Percentiles rank a stretch among this genome's conserved stretches.
Evolutionary conservation across 2,329 filamentous ascomycete genomes (phyloP).

Genomic region (Sporothrix humicola): DNA sequence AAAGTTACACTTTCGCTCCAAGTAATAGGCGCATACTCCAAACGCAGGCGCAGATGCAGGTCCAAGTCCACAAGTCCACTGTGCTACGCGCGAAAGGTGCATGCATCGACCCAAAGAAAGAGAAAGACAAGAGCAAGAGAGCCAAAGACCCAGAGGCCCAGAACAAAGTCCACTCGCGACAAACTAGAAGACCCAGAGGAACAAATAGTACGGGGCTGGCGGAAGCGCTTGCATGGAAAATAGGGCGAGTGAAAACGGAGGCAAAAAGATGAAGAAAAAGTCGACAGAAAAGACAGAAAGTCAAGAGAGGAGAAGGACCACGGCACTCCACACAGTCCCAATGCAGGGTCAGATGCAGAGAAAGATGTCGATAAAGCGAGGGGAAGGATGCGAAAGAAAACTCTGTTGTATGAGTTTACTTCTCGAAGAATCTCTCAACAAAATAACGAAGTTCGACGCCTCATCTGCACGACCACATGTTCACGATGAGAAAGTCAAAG

Average conservation of each 20-base stretch:
- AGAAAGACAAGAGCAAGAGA: neutral
- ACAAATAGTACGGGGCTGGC: conserved; percentile 10
- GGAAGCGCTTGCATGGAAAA: conserved; percentile 20
- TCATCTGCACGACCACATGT: conserved; percentile 1
- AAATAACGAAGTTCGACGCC: neutral
- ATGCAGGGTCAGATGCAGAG: conserved; percentile 3
- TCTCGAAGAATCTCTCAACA: too few species aligned
- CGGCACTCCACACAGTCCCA: too few species aligned
- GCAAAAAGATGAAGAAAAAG: neutral
- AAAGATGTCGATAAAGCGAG: neutral
- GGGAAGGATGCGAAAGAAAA: neutral
- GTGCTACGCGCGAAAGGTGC: conserved; percentile 5
- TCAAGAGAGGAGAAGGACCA: too few species aligned
- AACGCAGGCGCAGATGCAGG: neutral
- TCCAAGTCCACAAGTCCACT: neutral
- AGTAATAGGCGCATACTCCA: too few species aligned
- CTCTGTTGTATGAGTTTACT: too few species aligned
- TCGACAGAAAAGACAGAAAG: neutral
- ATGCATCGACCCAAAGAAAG: neutral
- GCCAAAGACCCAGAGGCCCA: neutral
- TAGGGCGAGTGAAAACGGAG: neutral
- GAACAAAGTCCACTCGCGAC: neutral
- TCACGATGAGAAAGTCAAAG: neutral
- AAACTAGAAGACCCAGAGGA: conserved; percentile 13
- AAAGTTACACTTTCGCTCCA: too few species aligned